Conservation (phyloP, 192 early-diverging fungal genomes). For the Dissophora ornata region DNA sequence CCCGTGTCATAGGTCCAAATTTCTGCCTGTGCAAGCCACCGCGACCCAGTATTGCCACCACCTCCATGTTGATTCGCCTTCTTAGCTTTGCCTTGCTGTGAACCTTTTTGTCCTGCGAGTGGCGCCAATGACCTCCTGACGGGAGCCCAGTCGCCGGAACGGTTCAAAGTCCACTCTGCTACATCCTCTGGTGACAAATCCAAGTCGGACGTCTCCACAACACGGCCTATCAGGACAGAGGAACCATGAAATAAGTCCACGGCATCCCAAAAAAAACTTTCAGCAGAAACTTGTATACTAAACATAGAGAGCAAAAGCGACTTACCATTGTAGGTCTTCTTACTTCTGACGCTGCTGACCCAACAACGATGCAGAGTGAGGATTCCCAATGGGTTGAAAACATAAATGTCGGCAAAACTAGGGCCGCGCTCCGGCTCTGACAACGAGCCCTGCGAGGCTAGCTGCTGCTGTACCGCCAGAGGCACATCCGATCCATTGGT, state of each 20-base stretch:
- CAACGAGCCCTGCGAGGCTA: constrained; percentile 48
- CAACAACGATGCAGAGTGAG: constrained; percentile 68
- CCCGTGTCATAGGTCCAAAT: constrained; percentile 62
- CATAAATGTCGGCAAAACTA: constrained; percentile 63
- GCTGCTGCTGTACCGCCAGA: constrained; percentile 53
- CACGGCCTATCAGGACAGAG: constrained; percentile 26
- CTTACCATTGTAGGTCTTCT: constrained; percentile 58
- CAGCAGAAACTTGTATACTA: too few species aligned
- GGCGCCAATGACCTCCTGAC: constrained; percentile 51
- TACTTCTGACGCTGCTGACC: constrained; percentile 57
- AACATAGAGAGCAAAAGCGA: too few species aligned
- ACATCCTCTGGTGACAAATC: constrained; percentile 65
- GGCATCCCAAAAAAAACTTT: too few species aligned
- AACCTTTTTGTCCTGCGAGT: constrained; percentile 1
- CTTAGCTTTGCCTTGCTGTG: constrained; percentile 8
- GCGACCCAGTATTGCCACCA: constrained; percentile 19
- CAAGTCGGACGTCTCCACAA: constrained; percentile 62
- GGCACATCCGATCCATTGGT: constrained; percentile 49
- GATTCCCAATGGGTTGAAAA: constrained; percentile 66
- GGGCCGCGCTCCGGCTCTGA: constrained; percentile 50
- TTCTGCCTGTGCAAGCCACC: constrained; percentile 64
- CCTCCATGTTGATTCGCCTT: constrained; percentile 7
- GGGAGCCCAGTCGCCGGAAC: constrained; percentile 58
- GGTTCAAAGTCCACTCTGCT: constrained; percentile 65
- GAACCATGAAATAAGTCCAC: too few species aligned